Evolutionary conservation across 2,329 filamentous ascomycete genomes (phyloP), one percentile per base, ranked within the genome.

Genomic region (Fusarium nodosum): DNA sequence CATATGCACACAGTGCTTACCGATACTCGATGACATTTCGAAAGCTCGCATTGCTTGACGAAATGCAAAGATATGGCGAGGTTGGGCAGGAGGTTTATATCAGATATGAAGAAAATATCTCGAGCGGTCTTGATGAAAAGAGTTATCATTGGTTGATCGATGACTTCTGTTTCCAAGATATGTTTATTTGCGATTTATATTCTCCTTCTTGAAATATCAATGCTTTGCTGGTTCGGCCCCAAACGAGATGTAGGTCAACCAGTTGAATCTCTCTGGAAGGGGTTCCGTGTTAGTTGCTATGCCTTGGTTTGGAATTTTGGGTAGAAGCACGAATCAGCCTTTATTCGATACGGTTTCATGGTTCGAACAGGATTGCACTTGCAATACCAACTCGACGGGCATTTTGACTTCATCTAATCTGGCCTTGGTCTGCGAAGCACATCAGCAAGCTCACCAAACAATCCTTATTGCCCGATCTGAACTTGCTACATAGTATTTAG

Each of bases 371-470:
- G 39, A 13, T 30, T n/a, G 26, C 30, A 24, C 13, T 39, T 38
- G 22, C 28, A 47, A 48, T 30, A 18, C 20, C 31, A 20, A 15
- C 18, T 31, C 28, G 26, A 28, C 18, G 18, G 42, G 36, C 22
- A 28, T 34, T 22, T 34, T 24, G 16, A 26, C 22, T 33, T 48
- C 13, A 45, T 57, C 31, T 18, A 39, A 46, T 34, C 22, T n/a
- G 33, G 44, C 22, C 33, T 50, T 24, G 31, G 42, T 26, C 48
- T 55, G 26, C 33, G 22, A 46, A 22, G 20, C 18, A 39, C 13
- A 26, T 33, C 24, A 36, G 34, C 60, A 48, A 62, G 9, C 44
- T 55, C 36, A 44, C 42, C 12, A 30, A 44, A 56, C 42, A 26
- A 28, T 39, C 50, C 30, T 64, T 26, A 52, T 38, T 48, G 50